phyloP scores from a whole-genome alignment of 768 basidiomycete genomes.

The Epithele typhae region DNA sequence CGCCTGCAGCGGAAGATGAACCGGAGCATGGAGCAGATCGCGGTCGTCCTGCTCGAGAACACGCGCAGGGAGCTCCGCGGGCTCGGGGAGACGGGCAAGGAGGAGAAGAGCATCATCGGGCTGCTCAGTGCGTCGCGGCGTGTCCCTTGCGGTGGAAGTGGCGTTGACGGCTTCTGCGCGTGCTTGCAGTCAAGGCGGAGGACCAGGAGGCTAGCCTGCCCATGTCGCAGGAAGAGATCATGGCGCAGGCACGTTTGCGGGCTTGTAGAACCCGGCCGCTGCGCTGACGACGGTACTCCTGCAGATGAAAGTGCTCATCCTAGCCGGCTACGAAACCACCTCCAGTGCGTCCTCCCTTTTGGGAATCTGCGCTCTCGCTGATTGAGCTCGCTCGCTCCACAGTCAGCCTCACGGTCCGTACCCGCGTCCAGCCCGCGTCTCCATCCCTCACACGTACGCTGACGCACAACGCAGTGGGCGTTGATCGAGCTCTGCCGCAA shows the following conservation, averaged over 20 bases:
- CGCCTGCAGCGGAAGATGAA: slow-evolving; percentile 24
- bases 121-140: slow-evolving; percentile 26
- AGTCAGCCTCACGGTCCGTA: slow-evolving; percentile 20
- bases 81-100: slow-evolving; percentile 15
- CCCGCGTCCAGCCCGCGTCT: too few relatives aligned
- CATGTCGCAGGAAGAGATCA: slow-evolving; percentile 39
- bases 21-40: slow-evolving; percentile 29
- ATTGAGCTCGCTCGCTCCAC: neutral
- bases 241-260: slow-evolving; percentile 34
- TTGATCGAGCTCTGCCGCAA: slow-evolving; percentile 50
- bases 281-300: neutral
- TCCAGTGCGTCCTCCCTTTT: slow-evolving; percentile 26
- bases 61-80: slow-evolving; percentile 30
- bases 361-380: too few relatives aligned
- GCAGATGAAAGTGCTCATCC: slow-evolving; percentile 34
- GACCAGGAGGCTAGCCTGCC: slow-evolving; percentile 22
- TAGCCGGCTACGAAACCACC: slow-evolving; percentile 52
- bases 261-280: neutral
- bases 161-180: neutral
- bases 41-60: slow-evolving; percentile 28
- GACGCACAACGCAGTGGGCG: slow-evolving; percentile 39
- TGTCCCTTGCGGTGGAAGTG: neutral
- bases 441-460: neutral
- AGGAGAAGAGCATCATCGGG: slow-evolving; percentile 36
- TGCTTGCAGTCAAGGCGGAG: slow-evolving; percentile 33